These are phyloP conservation scores for Sclerotiophoma versabilis DNA, from an alignment of 2,329 filamentous ascomycete genomes.

Conservation along the genomic window DNA sequence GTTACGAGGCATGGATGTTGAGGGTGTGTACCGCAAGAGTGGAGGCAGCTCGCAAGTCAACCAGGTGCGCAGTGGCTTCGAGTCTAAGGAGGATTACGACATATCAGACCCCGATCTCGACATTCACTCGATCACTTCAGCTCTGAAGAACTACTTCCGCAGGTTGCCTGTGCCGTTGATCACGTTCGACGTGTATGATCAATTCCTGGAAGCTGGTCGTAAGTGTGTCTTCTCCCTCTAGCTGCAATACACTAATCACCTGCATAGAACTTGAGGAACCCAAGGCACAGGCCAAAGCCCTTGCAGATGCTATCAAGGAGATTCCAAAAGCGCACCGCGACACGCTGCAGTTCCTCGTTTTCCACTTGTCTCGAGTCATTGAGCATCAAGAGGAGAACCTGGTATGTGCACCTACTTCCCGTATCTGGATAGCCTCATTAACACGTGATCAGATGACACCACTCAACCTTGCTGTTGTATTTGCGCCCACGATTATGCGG, in stretches of 20 bases:
- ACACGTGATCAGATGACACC: constrained; percentile 77
- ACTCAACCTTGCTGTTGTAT: constrained; percentile 94
- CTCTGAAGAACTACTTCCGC: constrained; percentile 96
- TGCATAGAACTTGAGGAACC: constrained; percentile 67
- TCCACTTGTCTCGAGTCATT: constrained; percentile 89
- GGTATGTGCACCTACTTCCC: constrained; percentile 58
- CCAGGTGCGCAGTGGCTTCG: constrained; percentile 88
- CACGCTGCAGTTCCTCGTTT: constrained; percentile 90
- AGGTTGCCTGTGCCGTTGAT: constrained; percentile 88
- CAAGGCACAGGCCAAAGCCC: constrained; percentile 57
- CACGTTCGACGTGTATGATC: constrained; percentile 91
- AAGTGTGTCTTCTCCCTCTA: constrained; percentile 48
- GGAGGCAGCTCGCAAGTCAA: constrained; percentile 92
- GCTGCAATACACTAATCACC: constrained; percentile 6
- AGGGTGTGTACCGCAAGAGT: constrained; percentile 97
- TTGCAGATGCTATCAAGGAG: constrained; percentile 76
- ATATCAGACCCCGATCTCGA: constrained; percentile 93
- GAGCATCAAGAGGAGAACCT: constrained; percentile 83
- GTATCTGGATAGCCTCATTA: constrained; percentile 11
- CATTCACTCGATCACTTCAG: constrained; percentile 94
- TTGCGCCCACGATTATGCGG: constrained; percentile 96
- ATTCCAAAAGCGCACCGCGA: constrained; percentile 86
- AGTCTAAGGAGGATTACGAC: constrained; percentile 83
- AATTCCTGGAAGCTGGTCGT: constrained; percentile 81
- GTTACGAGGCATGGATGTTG: constrained; percentile 89